Percentiles rank a stretch among this genome's conserved stretches.
phyloP scores from a whole-genome alignment of 495 filamentous ascomycete species.

The Penicillium argentinense region DNA sequence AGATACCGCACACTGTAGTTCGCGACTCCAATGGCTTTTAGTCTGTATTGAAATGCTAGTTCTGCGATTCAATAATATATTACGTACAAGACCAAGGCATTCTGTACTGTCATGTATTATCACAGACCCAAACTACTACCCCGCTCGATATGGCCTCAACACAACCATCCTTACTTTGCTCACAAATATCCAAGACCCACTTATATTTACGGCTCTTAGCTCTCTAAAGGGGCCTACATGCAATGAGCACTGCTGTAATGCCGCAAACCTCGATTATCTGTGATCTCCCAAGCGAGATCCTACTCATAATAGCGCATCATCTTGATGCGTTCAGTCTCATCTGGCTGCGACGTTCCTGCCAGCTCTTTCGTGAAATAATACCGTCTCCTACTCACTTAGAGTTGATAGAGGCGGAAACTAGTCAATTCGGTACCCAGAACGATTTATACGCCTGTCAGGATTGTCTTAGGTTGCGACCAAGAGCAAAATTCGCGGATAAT shows the following conservation, averaged over 20 bases:
- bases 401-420: slow-evolving; percentile 8
- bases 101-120: too few relatives aligned
- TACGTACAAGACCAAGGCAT: too few relatives aligned
- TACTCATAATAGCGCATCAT: not conserved
- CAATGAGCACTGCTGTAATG: not conserved
- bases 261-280: not conserved
- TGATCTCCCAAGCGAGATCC: not conserved
- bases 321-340: not conserved
- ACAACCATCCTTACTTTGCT: too few relatives aligned
- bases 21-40: too few relatives aligned
- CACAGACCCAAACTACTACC: too few relatives aligned
- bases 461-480: slow-evolving; percentile 8
- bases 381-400: slow-evolving; percentile 4
- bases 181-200: too few relatives aligned
- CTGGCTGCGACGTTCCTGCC: not conserved
- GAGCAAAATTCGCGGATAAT: slow-evolving; percentile 9
- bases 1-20: too few relatives aligned
- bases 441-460: slow-evolving; percentile 11
- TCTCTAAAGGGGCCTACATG: too few relatives aligned
- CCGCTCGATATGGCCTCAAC: too few relatives aligned
- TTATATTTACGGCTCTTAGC: too few relatives aligned
- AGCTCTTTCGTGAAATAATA: slow-evolving; percentile 3
- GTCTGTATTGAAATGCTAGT: too few relatives aligned
- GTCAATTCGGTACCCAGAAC: not conserved
- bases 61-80: too few relatives aligned